Conservation (phyloP, 441 rosid genomes). For the Pelargonium citronellum region DNA sequence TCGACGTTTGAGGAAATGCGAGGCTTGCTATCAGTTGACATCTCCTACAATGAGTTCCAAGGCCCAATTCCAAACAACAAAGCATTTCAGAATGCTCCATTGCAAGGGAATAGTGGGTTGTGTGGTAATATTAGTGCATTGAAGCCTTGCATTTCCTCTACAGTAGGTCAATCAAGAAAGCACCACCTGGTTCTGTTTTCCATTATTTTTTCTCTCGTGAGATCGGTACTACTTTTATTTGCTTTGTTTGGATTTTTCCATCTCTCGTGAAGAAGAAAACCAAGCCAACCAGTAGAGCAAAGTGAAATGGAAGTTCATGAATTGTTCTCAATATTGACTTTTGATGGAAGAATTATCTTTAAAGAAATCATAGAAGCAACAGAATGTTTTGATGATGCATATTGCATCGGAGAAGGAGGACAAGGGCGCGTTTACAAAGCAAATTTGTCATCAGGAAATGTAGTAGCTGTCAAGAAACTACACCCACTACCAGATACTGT, state of each 20-base stretch:
- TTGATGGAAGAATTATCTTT: slow-evolving; percentile 16
- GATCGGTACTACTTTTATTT: slow-evolving; percentile 5
- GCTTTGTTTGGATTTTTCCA: background rate
- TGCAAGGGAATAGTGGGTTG: slow-evolving; percentile 28
- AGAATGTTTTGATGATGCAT: slow-evolving; percentile 4
- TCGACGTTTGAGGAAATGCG: background rate
- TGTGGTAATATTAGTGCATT: slow-evolving; percentile 25
- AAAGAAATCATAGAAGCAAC: slow-evolving; percentile 21
- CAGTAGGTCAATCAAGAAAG: background rate
- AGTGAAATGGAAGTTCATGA: too few relatives aligned
- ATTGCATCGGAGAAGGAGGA: slow-evolving; percentile 19
- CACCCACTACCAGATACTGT: background rate
- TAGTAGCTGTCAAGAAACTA: slow-evolving; percentile 21
- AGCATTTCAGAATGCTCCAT: slow-evolving; percentile 28
- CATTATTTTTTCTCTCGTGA: background rate
- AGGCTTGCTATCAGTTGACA: slow-evolving; percentile 17
- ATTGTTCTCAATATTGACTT: slow-evolving; percentile 6
- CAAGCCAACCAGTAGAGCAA: too few relatives aligned
- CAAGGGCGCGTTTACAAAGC: slow-evolving; percentile 21
- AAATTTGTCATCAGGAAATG: background rate
- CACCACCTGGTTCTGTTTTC: background rate
- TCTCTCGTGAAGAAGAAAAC: too few relatives aligned
- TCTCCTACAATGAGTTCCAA: slow-evolving; percentile 29
- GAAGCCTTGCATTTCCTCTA: slow-evolving; percentile 11
- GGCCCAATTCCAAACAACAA: slow-evolving; percentile 34